Evolutionary conservation across 495 filamentous ascomycete species (phyloP), one percentile per base, ranked within the genome.

Genomic region (Arthonia radiata): DNA sequence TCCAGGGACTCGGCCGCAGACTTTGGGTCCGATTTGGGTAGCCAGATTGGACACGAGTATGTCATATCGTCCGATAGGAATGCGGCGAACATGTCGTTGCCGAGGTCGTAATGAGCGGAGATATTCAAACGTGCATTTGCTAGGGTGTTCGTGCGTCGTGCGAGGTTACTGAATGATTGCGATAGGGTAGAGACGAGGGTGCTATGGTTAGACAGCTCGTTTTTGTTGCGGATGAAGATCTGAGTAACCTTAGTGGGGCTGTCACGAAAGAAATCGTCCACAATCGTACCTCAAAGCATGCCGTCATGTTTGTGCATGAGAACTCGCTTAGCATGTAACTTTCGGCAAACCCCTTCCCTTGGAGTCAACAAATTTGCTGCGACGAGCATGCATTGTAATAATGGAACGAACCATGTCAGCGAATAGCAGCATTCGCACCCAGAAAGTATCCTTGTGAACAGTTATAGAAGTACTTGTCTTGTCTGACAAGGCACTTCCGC

Each of bases 41-140:
- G 49, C 67, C 70, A 76, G 26, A 76, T 70, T 0, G 69, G 65
- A 35, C 71, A 75, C 2, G 67, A 73, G 37, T 77, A 79, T 7
- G 71, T 77, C 67, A 79, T 73, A 33, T 77, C 72, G 3, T 55
- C 45, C 1, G 70, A 75, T 14, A 79, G 51, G 29, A 77, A 77
- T 2, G 69, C 64, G 5, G 66, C 56, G 34, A 79, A 77, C 54
- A 77, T 67, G 14, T 61, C 57, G 41, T 79, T 77, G 35, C 63
- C 66, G 30, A 75, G 71, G 41, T 79, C 71, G 36, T 77, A 77
- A 31, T 79, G 72, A n/a, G 66, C 62, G 2, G 55, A 51, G 24
- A 70, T 58, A 34, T 77, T 73, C 27, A 71, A 43, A 9, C 62
- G 59, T 2, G 72, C 55, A 29, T 71, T 71, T 4, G 56, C 52